These are phyloP conservation scores for Aurifilum marmelostoma DNA, from an alignment of 2,329 filamentous ascomycete genomes.

Conservation along the genomic window DNA sequence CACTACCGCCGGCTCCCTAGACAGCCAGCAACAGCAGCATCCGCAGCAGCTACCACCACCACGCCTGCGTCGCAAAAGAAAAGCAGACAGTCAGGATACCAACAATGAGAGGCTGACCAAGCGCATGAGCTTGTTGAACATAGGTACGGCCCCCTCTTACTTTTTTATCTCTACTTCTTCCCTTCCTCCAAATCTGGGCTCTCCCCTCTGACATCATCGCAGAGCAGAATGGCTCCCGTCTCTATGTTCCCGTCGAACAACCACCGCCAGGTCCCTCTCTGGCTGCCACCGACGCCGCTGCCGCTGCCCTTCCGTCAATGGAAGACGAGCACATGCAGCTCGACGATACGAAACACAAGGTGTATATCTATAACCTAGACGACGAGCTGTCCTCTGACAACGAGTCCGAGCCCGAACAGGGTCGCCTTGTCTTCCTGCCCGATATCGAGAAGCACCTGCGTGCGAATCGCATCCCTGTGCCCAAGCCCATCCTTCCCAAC, in stretches of 20 bases:
- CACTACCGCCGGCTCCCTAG: constrained; percentile 16
- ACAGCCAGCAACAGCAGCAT: constrained; percentile 22
- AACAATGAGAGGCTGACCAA: constrained; percentile 79
- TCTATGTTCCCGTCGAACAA: constrained; percentile 67
- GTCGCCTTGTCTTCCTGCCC: constrained; percentile 75
- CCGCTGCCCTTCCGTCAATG: constrained; percentile 23
- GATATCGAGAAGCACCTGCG: constrained; percentile 83
- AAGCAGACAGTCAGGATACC: constrained; percentile 57
- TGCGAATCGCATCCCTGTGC: constrained; percentile 64
- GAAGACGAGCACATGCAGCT: constrained; percentile 82
- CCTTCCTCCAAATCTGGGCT: background rate
- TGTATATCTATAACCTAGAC: constrained; percentile 91
- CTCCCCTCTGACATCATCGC: constrained; percentile 30
- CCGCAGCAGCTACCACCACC: constrained; percentile 5
- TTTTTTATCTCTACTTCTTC: background rate
- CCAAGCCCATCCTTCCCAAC: constrained; percentile 60
- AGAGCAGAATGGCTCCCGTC: constrained; percentile 66
- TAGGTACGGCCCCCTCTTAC: constrained; percentile 61
- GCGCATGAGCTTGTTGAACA: constrained; percentile 77
- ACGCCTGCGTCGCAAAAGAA: constrained; percentile 55
- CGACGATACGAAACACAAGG: constrained; percentile 82
- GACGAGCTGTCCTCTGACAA: constrained; percentile 70
- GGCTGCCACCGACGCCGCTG: constrained; percentile 11
- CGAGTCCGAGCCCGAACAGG: constrained; percentile 54
- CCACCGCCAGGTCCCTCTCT: constrained; percentile 35